A percentile compares a stretch with the other conserved stretches of the same genome.
Evolutionary conservation across 2,329 filamentous ascomycete genomes (phyloP).

Genomic region (Neofusicoccum cordaticola): DNA sequence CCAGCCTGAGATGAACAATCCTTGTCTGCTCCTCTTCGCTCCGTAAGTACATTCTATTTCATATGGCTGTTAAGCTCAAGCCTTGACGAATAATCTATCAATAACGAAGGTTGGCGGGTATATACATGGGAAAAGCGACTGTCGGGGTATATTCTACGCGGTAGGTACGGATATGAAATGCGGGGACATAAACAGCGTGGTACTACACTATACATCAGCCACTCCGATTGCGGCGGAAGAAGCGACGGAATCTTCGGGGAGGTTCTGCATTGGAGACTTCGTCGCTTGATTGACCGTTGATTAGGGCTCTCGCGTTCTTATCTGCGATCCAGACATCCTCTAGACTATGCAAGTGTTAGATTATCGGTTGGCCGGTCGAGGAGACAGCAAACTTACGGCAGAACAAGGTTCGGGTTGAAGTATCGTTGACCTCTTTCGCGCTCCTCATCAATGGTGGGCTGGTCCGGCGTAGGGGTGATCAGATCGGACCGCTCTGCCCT

Average conservation of each 20-base stretch:
- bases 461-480: constrained; percentile 20
- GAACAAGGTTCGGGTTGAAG: constrained; percentile 71
- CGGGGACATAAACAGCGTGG: background rate
- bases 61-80: too few relatives aligned
- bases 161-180: background rate
- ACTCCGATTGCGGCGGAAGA: constrained; percentile 4
- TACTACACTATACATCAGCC: constrained; percentile 1
- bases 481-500: constrained; percentile 55
- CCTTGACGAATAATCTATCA: too few relatives aligned
- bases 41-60: too few relatives aligned
- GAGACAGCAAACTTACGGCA: constrained; percentile 54
- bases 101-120: too few relatives aligned
- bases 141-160: constrained; percentile 8
- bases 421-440: constrained; percentile 68
- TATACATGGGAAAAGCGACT: background rate
- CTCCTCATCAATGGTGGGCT: constrained; percentile 68
- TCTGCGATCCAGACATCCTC: constrained; percentile 64
- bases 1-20: too few relatives aligned
- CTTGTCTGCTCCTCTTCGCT: too few relatives aligned
- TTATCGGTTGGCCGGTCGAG: background rate
- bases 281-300: background rate
- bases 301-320: constrained; percentile 3
- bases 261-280: background rate
- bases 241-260: background rate
- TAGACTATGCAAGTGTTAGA: constrained; percentile 47